A percentile compares a stretch with the other conserved stretches of the same genome.
Conservation (phyloP, 2,329 filamentous ascomycete species). For the Coniochaeta hoffmannii region DNA sequence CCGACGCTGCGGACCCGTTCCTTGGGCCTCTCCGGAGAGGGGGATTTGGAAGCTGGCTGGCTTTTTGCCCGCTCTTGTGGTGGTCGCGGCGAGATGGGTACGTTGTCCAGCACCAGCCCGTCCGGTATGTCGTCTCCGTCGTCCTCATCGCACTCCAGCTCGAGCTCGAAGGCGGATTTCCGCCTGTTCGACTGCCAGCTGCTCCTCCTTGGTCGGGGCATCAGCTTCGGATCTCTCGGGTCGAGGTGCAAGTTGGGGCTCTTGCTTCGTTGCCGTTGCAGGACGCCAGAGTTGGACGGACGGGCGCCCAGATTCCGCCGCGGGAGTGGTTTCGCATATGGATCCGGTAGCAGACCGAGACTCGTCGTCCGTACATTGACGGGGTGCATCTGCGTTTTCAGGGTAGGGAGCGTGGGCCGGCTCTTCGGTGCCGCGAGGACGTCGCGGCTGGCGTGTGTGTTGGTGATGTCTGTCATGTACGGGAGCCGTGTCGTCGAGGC, state of each 20-base stretch:
- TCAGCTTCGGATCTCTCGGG: slow-evolving; percentile 32
- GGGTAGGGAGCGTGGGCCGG: slow-evolving; percentile 36
- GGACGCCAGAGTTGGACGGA: slow-evolving; percentile 30
- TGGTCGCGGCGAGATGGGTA: slow-evolving; percentile 71
- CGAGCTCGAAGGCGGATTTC: slow-evolving; percentile 63
- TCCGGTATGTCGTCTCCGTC: slow-evolving; percentile 74
- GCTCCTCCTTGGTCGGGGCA: slow-evolving; percentile 43
- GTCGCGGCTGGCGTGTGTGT: slow-evolving; percentile 24
- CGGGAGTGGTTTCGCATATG: slow-evolving; percentile 19
- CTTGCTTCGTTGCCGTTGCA: slow-evolving; percentile 39
- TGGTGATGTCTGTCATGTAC: slow-evolving; percentile 21
- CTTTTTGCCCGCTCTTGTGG: slow-evolving; percentile 47
- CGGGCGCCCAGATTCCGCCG: slow-evolving; percentile 28
- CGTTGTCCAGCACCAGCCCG: slow-evolving; percentile 71
- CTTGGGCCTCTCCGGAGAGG: slow-evolving; percentile 46
- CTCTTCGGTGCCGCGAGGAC: slow-evolving; percentile 20
- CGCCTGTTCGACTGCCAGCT: slow-evolving; percentile 66
- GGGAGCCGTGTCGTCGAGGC: slow-evolving; percentile 20
- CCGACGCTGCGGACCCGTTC: slow-evolving; percentile 48
- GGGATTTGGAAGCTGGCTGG: slow-evolving; percentile 42
- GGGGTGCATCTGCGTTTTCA: slow-evolving; percentile 37
- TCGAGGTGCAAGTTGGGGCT: slow-evolving; percentile 41
- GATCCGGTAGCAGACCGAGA: slow-evolving; percentile 24
- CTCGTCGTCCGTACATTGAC: slow-evolving; percentile 45
- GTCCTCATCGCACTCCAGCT: slow-evolving; percentile 69